These are phyloP conservation scores for Alternaria alternata DNA, from an alignment of 2,329 filamentous ascomycete species.

Conservation along the genomic window DNA sequence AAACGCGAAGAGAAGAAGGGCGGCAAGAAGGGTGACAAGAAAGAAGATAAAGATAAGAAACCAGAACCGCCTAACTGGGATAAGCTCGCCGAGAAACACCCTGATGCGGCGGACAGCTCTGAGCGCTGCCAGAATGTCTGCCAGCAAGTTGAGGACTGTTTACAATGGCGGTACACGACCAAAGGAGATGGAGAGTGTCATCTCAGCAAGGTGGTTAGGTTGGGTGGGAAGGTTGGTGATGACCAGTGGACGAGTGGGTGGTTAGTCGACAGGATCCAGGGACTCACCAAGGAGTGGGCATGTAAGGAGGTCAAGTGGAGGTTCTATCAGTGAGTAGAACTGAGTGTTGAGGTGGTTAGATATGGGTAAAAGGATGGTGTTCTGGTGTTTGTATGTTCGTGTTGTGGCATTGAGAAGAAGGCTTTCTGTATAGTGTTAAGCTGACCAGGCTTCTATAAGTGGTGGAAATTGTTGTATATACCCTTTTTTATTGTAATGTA, in stretches of 20 bases:
- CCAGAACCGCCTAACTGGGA: conserved; percentile 21
- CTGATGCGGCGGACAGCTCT: conserved; percentile 35
- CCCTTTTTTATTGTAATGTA: conserved; percentile 6
- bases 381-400: background rate
- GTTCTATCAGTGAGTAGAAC: conserved; percentile 31
- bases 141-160: conserved; percentile 38
- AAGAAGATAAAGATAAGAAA: conserved; percentile 17
- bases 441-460: background rate
- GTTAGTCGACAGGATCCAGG: conserved; percentile 43
- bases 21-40: background rate
- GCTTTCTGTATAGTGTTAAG: conserved; percentile 1
- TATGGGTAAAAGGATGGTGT: background rate
- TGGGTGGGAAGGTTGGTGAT: conserved; percentile 34
- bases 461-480: conserved; percentile 3
- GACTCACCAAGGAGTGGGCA: conserved; percentile 32
- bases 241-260: conserved; percentile 48
- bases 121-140: conserved; percentile 42
- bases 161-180: conserved; percentile 47
- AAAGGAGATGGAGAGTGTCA: conserved; percentile 43
- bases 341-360: background rate
- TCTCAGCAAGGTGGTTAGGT: conserved; percentile 40
- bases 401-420: background rate
- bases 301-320: conserved; percentile 41
- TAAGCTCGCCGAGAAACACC: conserved; percentile 24
- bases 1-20: conserved; percentile 4